Evolutionary conservation across 2,329 filamentous ascomycete genomes (phyloP).

Genomic region (Cadophora sp.): DNA sequence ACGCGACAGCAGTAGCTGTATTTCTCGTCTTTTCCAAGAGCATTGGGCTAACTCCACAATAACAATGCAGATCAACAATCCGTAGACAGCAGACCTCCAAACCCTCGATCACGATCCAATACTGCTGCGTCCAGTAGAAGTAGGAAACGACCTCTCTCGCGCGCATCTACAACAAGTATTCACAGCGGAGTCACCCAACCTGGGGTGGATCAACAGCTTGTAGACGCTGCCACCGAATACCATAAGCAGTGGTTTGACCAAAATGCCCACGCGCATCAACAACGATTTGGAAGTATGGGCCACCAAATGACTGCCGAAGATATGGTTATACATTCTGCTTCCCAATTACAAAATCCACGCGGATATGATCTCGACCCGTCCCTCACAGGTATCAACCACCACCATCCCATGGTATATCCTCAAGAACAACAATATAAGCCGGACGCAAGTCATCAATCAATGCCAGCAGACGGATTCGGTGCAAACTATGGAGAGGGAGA

Average conservation of each 20-base stretch:
- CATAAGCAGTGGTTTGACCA: constrained; percentile 45
- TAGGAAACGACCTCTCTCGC: constrained; percentile 51
- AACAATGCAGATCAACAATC: constrained; percentile 40
- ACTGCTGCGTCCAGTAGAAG: constrained; percentile 51
- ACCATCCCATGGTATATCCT: constrained; percentile 51
- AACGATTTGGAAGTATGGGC: constrained; percentile 39
- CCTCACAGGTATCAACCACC: constrained; percentile 54
- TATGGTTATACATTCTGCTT: constrained; percentile 63
- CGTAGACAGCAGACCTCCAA: constrained; percentile 45
- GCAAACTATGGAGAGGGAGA: constrained; percentile 64
- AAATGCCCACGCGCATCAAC: constrained; percentile 40
- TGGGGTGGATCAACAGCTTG: constrained; percentile 41
- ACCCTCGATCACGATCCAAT: constrained; percentile 52
- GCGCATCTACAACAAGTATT: constrained; percentile 55
- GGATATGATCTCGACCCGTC: constrained; percentile 57
- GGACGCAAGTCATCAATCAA: constrained; percentile 53
- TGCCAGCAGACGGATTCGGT: constrained; percentile 61
- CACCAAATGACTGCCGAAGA: constrained; percentile 61
- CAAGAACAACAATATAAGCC: constrained; percentile 49
- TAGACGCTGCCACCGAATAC: constrained; percentile 36
- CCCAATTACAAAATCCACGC: constrained; percentile 59
- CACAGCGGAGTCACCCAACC: constrained; percentile 45
- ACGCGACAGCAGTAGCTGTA: constrained; percentile 13
- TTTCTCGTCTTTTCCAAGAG: not conserved
- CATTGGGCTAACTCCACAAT: constrained; percentile 30